Conservation (phyloP, 192 early-diverging fungal genomes). For the Linnemannia elongata region DNA sequence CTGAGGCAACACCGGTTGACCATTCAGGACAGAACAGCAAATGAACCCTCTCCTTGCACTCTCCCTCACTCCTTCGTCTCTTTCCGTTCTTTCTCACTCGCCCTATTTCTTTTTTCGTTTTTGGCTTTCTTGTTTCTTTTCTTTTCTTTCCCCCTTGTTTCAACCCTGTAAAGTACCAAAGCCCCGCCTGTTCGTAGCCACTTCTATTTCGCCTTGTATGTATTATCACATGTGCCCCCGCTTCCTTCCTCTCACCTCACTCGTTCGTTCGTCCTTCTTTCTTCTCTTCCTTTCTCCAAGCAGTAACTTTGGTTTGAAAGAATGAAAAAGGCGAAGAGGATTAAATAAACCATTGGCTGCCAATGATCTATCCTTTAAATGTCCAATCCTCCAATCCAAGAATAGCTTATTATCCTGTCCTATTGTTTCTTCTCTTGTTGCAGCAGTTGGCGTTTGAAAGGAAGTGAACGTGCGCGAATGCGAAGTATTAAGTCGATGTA, state of each 20-base stretch:
- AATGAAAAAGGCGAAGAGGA: background rate
- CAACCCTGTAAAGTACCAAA: conserved; percentile 6
- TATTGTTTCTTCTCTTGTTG: background rate
- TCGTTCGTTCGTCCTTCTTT: background rate
- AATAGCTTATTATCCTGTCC: background rate
- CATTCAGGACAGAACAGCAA: background rate
- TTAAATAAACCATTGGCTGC: background rate
- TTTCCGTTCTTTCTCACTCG: background rate
- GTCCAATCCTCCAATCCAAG: background rate
- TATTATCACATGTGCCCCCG: background rate
- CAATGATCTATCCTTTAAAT: background rate
- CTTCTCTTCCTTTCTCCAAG: background rate
- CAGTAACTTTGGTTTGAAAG: background rate
- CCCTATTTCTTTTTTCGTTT: background rate
- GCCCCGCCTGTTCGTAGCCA: background rate
- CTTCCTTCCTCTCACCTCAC: background rate
- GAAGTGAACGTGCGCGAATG: background rate
- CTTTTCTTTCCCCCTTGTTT: background rate
- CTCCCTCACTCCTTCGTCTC: background rate
- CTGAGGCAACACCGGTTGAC: background rate
- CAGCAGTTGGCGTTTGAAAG: no score
- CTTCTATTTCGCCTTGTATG: background rate
- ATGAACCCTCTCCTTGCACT: background rate
- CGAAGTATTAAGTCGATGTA: background rate
- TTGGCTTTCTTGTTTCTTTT: background rate